phyloP scores from a whole-genome alignment of 2,329 filamentous ascomycete species.

The Huntiella bhutanensis region DNA sequence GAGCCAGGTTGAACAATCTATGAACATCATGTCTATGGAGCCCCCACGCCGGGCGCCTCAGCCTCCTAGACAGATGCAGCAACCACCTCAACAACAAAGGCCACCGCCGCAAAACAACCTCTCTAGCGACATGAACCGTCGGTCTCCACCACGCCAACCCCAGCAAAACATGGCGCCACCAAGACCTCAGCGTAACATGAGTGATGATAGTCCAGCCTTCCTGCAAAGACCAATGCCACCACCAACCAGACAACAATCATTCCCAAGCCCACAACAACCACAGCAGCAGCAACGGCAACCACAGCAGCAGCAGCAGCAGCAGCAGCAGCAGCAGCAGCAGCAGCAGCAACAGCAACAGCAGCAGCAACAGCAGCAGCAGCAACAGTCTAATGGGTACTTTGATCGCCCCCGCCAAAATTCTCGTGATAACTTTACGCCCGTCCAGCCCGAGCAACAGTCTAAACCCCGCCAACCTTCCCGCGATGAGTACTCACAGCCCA shows the following conservation, averaged over 20 bases:
- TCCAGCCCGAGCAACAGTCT: constrained; percentile 2
- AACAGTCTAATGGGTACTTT: not conserved
- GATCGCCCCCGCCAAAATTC: constrained; percentile 3
- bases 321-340: not conserved
- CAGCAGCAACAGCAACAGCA: not conserved
- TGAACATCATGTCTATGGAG: constrained; percentile 7
- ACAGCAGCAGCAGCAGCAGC: not conserved
- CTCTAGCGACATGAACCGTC: not conserved
- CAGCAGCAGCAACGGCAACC: not conserved
- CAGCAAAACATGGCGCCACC: constrained; percentile 1
- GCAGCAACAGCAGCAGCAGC: not conserved
- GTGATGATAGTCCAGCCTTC: not conserved
- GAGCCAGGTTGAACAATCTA: constrained; percentile 9
- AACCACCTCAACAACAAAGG: not conserved
- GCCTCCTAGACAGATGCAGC: constrained; percentile 1
- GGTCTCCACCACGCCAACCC: constrained; percentile 2
- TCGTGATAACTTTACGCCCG: constrained; percentile 1
- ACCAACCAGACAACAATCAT: no score
- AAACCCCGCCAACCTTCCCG: constrained; percentile 3
- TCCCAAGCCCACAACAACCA: not conserved
- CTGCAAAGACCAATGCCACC: constrained; percentile 2
- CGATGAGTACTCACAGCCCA: constrained; percentile 1
- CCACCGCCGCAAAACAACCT: not conserved
- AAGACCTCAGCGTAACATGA: not conserved
- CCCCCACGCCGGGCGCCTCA: not conserved